Percentiles rank a stretch among this genome's conserved stretches.
Evolutionary conservation across 2,329 filamentous ascomycete genomes (phyloP).

Genomic region (Penicillium brevicompactum): DNA sequence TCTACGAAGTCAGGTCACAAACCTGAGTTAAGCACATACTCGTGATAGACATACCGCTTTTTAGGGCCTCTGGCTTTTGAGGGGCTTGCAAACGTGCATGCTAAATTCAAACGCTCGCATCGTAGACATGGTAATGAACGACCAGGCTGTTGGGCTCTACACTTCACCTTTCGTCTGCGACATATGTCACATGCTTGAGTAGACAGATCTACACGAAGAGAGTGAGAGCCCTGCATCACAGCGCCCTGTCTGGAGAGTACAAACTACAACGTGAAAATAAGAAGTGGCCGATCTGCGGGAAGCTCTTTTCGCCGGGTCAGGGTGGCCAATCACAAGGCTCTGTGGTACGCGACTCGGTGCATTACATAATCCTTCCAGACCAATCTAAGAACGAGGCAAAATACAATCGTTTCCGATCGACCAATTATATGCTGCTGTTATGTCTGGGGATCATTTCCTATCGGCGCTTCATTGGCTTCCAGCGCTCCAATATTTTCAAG

Average conservation of each 20-base stretch:
- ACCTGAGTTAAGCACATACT: too few relatives aligned
- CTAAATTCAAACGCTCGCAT: slow-evolving; percentile 14
- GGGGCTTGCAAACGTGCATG: slow-evolving; percentile 17
- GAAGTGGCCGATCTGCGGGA: background rate
- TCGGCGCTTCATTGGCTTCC: background rate
- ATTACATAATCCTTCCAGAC: background rate
- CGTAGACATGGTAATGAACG: slow-evolving; percentile 6
- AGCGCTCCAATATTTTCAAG: too few relatives aligned
- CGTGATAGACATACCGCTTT: slow-evolving; percentile 7
- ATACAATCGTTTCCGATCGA: background rate
- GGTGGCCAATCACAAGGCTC: background rate
- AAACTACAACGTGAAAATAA: background rate
- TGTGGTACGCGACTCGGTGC: too few relatives aligned
- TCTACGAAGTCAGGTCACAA: background rate
- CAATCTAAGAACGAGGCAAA: background rate
- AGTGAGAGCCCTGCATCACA: background rate
- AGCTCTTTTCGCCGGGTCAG: background rate
- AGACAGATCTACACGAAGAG: background rate
- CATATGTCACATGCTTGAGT: slow-evolving; percentile 13
- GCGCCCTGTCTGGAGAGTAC: background rate
- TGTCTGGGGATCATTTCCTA: background rate
- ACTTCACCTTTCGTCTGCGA: slow-evolving; percentile 10
- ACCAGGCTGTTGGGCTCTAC: background rate
- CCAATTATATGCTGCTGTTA: background rate
- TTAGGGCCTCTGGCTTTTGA: slow-evolving; percentile 16